Base-by-base conservation (phyloP, 495 filamentous ascomycete species). In the Penicillium robsamsonii region DNA sequence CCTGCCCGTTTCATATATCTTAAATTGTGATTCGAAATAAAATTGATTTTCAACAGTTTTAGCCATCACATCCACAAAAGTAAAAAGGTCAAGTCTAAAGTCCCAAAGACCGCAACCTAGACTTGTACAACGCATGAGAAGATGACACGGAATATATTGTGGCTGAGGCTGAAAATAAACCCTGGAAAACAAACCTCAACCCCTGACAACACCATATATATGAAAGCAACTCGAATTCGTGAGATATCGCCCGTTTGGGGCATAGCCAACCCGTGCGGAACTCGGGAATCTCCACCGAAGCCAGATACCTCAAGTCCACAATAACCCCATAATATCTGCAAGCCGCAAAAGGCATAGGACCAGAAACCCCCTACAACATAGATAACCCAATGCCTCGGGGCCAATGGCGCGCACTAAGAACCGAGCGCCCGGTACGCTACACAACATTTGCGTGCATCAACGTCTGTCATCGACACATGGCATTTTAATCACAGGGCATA, bases 121-220 rank as follows among this genome's bases (percentile, higher is more conserved):
- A 22, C 22, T 22, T 22, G 22, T 22, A 22, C 22, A 22, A 22
- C 22, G 2, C 22, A 22, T 22, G 22, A 2, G 22, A 22, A 22
- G 22, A 22, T 22, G 2, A 22, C 22, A 22, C 22, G 2, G 2
- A 22, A 22, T 22, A 27, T 24, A 45, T 50, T 35, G 11, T 46
- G 41, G 41, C 50, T 64, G 58, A 61, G 61, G 61, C 61, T 58
- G 58, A 58, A 51, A 57, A 50, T 49, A 29, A 50, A 49, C 37
- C 43, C 47, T 27, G 24, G 24, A 25, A 29, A 46, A 22, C 17
- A 20, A 37, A n/a, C 13, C 33, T n/a, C 15, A 13, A 17, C 35
- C 33, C 35, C 35, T 38, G 35, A 38, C 7, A 17, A 2, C 15
- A 38, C 15, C n/a, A 15, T 38, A 33, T 8, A 15, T 15, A 38